Evolutionary conservation across 805 yeast genomes (phyloP).

Genomic region (Naumovozyma baii): DNA sequence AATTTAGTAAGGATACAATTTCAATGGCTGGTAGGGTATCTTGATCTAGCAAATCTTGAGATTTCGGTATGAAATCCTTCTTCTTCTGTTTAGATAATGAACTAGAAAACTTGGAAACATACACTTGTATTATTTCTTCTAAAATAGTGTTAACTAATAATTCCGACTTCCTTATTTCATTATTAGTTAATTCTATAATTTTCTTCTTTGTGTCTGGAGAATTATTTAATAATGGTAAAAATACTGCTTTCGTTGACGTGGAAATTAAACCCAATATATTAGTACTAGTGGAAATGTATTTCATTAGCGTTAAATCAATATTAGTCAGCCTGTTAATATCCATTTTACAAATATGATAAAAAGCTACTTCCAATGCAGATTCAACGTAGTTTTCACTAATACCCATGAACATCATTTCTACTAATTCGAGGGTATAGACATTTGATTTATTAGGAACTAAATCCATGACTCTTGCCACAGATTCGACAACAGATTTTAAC

Average conservation of each 20-base stretch:
- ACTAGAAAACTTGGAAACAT: constrained; percentile 40
- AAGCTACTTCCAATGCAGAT: constrained; percentile 62
- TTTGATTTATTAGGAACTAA: constrained; percentile 54
- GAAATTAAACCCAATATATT: constrained; percentile 59
- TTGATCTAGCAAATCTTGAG: constrained; percentile 39
- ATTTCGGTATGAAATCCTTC: constrained; percentile 52
- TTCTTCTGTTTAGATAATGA: constrained; percentile 59
- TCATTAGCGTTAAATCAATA: constrained; percentile 40
- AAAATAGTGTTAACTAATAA: constrained; percentile 54
- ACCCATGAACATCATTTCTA: constrained; percentile 57
- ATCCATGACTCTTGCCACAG: constrained; percentile 68
- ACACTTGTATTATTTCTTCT: constrained; percentile 45
- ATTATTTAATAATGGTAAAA: constrained; percentile 63
- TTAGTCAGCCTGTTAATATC: constrained; percentile 20
- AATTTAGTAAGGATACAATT: constrained; percentile 42
- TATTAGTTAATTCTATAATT: constrained; percentile 53
- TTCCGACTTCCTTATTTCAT: constrained; percentile 52
- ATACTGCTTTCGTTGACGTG: constrained; percentile 60
- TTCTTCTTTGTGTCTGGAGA: constrained; percentile 47
- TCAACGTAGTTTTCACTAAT: constrained; percentile 69
- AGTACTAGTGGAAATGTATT: constrained; percentile 42
- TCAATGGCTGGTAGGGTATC: constrained; percentile 66
- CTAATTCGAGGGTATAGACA: constrained; percentile 52
- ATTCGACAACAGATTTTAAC: constrained; percentile 63
- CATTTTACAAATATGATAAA: constrained; percentile 36